These are phyloP conservation scores for Selenicereus undatus DNA, from an alignment of 148 eudicot species.

Conservation along the genomic window DNA sequence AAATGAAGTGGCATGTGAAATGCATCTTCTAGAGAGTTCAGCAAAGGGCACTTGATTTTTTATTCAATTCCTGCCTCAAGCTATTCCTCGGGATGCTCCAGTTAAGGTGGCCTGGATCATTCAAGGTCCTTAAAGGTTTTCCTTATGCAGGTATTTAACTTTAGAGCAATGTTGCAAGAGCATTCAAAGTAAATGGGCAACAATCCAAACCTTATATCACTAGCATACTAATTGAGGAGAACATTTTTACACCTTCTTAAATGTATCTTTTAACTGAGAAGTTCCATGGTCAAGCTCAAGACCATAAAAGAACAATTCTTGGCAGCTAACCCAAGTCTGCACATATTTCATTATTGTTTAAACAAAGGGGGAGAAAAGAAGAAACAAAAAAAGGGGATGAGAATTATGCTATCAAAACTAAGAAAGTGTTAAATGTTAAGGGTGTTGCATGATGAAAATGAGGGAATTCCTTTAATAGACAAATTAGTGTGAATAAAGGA, in stretches of 20 bases:
- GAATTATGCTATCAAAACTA: no score
- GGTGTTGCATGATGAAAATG: no score
- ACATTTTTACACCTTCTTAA: not conserved
- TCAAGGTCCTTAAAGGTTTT: not conserved
- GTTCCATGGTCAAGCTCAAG: not conserved
- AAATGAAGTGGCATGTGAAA: slow-evolving; percentile 14
- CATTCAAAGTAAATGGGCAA: not conserved
- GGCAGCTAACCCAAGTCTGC: no score
- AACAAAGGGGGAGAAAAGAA: no score
- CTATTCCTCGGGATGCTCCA: slow-evolving; percentile 8
- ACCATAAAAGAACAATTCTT: not conserved
- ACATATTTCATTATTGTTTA: no score
- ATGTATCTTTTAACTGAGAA: no score
- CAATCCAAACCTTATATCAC: not conserved
- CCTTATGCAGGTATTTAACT: not conserved
- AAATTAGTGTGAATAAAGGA: no score
- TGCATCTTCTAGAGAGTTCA: not conserved
- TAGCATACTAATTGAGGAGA: not conserved
- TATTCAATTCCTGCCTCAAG: slow-evolving; percentile 4
- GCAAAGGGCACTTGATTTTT: not conserved
- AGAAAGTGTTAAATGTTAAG: no score
- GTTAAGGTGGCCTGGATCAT: slow-evolving; percentile 15
- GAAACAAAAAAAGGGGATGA: no score
- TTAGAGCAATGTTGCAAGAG: no score
- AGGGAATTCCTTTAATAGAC: no score